These are phyloP conservation scores for Pleurotus tuoliensis DNA, from an alignment of 768 basidiomycete species.

Conservation along the genomic window DNA sequence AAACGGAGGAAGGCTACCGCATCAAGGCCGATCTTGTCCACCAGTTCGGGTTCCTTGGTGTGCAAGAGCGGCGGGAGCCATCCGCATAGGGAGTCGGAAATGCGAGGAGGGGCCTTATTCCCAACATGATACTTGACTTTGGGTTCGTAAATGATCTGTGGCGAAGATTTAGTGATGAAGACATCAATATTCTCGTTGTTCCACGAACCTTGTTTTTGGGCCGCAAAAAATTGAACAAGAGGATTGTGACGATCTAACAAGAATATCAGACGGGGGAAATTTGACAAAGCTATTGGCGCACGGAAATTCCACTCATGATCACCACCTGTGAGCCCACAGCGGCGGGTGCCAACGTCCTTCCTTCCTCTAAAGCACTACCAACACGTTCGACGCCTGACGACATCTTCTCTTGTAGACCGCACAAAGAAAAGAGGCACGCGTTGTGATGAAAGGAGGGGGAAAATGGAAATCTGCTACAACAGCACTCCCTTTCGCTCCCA, in stretches of 20 bases:
- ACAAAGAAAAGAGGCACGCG: too few species aligned
- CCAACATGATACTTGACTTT: constrained; percentile 89
- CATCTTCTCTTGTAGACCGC: neutral
- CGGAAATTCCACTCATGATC: constrained; percentile 66
- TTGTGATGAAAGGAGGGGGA: neutral
- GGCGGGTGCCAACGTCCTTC: constrained; percentile 69
- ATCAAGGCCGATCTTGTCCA: constrained; percentile 88
- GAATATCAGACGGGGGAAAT: neutral
- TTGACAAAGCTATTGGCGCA: neutral
- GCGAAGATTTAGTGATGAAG: constrained; percentile 4
- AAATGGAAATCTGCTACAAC: neutral
- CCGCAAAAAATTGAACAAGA: constrained; percentile 71
- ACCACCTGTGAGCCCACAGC: constrained; percentile 77
- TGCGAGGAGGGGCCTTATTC: constrained; percentile 72
- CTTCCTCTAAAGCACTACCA: constrained; percentile 1
- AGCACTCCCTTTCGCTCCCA: neutral
- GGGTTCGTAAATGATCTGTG: constrained; percentile 84
- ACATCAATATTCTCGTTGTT: neutral
- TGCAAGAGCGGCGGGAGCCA: constrained; percentile 87
- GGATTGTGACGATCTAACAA: constrained; percentile 44
- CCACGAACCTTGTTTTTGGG: constrained; percentile 86
- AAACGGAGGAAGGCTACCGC: constrained; percentile 93
- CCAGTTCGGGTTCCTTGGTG: constrained; percentile 83
- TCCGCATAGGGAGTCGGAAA: constrained; percentile 78
- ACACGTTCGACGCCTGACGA: neutral